Evolutionary conservation across 306 rosid genomes (phyloP).

Genomic region (Cucumis hystrix): DNA sequence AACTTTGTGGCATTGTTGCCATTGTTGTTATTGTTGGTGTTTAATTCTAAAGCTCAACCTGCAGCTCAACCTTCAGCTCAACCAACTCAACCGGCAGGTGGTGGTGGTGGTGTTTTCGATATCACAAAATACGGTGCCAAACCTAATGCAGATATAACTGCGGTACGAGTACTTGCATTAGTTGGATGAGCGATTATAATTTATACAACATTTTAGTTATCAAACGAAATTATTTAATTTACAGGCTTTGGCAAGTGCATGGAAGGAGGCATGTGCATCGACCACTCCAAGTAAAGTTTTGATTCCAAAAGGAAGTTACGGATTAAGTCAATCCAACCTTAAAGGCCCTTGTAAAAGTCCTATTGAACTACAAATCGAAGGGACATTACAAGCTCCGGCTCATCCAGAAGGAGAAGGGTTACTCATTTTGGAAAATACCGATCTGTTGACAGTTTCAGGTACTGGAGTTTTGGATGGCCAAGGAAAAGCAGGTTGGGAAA

Average conservation of each 20-base stretch:
- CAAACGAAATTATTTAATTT: too few species aligned
- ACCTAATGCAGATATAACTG: background rate
- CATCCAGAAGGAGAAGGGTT: background rate
- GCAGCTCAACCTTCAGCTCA: too few species aligned
- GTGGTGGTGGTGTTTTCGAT: too few species aligned
- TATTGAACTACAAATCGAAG: background rate
- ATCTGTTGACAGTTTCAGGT: background rate
- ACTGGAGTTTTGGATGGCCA: background rate
- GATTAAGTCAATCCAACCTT: background rate
- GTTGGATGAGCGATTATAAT: too few species aligned
- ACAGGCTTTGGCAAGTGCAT: background rate
- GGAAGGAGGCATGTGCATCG: background rate
- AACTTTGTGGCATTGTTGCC: background rate
- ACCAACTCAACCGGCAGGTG: background rate
- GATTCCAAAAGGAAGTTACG: background rate
- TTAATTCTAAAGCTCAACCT: background rate
- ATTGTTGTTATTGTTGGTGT: background rate
- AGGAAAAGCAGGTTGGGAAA: background rate
- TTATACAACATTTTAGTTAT: too few species aligned
- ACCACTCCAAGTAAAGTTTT: background rate
- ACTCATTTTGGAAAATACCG: background rate
- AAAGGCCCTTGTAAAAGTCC: background rate
- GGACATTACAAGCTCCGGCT: background rate
- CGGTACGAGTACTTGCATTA: background rate
- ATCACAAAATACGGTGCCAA: background rate